Base-by-base conservation (phyloP, 495 filamentous ascomycete species). In the Cercophora sp. region DNA sequence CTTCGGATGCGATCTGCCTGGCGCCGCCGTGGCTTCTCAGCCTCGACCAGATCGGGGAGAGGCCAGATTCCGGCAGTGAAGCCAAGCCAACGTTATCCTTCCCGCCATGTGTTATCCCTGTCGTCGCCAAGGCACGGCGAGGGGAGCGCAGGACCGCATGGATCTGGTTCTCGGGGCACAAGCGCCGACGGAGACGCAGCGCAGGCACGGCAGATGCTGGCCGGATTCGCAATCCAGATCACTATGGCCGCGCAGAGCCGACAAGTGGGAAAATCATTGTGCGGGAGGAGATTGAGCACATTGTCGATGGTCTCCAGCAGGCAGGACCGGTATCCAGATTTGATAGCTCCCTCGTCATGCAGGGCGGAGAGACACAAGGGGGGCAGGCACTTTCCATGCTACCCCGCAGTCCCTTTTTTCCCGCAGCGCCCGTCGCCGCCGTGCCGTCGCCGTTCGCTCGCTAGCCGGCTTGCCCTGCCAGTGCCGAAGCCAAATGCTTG, bases 251-350 rank as follows among this genome's bases (percentile, higher is more conserved):
- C 40, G 25, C 13, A 15, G 19, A 43, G 19, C 40, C 40, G 40
- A 25, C 18, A 22, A 43, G 40, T 43, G 40, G 40, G 40, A 22
- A 43, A 43, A 24, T 13, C 29, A 6, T 18, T 6, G 40, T 24
- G 19, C 15, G 40, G 19, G n/a, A 25, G 19, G 18, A 18, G 40
- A 43, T 3, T 22, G 18, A 13, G 22, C n/a, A 8, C 16, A 22
- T 19, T 24, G 46, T 32, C n/a, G n/a, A n/a, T n/a, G n/a, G n/a
- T n/a, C 20, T 24, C 32, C 46, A 37, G 31, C 29, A 35, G 10
- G 29, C 13, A 20, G 5, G 22, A 48, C 4, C 27, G 46, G 46
- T 13, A 37, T 24, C 46, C 46, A 48, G 46, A 48, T 48, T 25
- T 48, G 46, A 35, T 22, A 43, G 40, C 26, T 43, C 40, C 40